Conservation (phyloP, 805 yeast species). For the Hanseniaspora valbyensis region DNA sequence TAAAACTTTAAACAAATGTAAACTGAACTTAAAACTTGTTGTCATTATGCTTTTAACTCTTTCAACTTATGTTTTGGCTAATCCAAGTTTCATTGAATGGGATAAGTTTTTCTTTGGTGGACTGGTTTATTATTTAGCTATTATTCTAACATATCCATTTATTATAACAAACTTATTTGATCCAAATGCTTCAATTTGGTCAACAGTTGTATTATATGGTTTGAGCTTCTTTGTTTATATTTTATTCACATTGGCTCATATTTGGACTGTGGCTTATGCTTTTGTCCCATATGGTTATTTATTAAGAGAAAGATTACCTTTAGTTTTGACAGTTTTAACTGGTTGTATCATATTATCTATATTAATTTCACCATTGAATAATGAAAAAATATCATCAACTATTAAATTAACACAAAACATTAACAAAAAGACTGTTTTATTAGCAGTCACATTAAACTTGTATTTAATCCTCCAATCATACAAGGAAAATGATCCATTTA, state of each 20-base stretch:
- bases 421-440: background rate
- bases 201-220: slow-evolving; percentile 45
- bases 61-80: slow-evolving; percentile 25
- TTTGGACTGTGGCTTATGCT: slow-evolving; percentile 97
- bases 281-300: slow-evolving; percentile 91
- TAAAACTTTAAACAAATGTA: slow-evolving; percentile 19
- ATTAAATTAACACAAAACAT: background rate
- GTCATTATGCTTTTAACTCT: slow-evolving; percentile 24
- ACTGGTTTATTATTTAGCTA: slow-evolving; percentile 48
- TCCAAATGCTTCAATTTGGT: slow-evolving; percentile 28
- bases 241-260: slow-evolving; percentile 62
- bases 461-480: slow-evolving; percentile 21
- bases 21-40: slow-evolving; percentile 20
- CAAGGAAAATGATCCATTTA: slow-evolving; percentile 23
- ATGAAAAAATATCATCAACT: background rate
- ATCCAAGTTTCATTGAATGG: slow-evolving; percentile 23
- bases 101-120: slow-evolving; percentile 49
- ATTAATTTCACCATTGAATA: slow-evolving; percentile 15
- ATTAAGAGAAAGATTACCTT: slow-evolving; percentile 78
- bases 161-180: slow-evolving; percentile 44
- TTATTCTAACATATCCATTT: slow-evolving; percentile 53
- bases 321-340: slow-evolving; percentile 51
- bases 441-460: slow-evolving; percentile 18
- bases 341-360: slow-evolving; percentile 45
- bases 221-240: slow-evolving; percentile 41